Percentiles rank a stretch among this genome's conserved stretches.
Conservation (phyloP, 202 grass and related monocot species). For the Eragrostis tef region DNA sequence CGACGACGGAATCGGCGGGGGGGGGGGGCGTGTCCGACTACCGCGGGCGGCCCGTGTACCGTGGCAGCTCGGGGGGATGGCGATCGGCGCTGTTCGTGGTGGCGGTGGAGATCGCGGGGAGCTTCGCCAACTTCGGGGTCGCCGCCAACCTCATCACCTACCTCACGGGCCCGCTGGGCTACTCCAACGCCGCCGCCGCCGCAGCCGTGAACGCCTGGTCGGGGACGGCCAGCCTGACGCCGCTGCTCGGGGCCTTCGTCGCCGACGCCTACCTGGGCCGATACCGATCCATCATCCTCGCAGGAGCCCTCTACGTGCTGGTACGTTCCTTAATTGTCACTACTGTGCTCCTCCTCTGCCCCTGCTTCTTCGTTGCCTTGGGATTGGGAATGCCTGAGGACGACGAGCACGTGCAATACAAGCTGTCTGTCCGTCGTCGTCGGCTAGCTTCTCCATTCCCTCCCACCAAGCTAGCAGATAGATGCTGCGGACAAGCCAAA, state of each 20-base stretch:
- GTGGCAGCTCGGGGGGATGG: slow-evolving; percentile 42
- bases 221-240: slow-evolving; percentile 44
- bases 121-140: slow-evolving; percentile 62
- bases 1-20: no score
- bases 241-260: slow-evolving; percentile 64
- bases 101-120: slow-evolving; percentile 54
- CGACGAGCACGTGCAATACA: no score
- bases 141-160: slow-evolving; percentile 67
- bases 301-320: slow-evolving; percentile 52
- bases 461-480: no score
- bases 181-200: slow-evolving; percentile 63
- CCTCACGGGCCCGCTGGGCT: slow-evolving; percentile 57
- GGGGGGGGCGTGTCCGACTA: slow-evolving; percentile 43
- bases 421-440: no score
- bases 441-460: no score
- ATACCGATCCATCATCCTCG: slow-evolving; percentile 49
- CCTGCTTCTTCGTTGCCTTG: no score
- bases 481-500: no score
- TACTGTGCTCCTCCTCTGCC: no score
- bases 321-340: not conserved
- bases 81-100: slow-evolving; percentile 51
- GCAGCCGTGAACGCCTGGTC: slow-evolving; percentile 62
- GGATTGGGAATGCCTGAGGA: no score
- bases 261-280: slow-evolving; percentile 61
- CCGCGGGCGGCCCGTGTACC: slow-evolving; percentile 40